A percentile compares a stretch with the other conserved stretches of the same genome.
Evolutionary conservation across 495 filamentous ascomycete genomes (phyloP).

Genomic region (Podospora sp.): DNA sequence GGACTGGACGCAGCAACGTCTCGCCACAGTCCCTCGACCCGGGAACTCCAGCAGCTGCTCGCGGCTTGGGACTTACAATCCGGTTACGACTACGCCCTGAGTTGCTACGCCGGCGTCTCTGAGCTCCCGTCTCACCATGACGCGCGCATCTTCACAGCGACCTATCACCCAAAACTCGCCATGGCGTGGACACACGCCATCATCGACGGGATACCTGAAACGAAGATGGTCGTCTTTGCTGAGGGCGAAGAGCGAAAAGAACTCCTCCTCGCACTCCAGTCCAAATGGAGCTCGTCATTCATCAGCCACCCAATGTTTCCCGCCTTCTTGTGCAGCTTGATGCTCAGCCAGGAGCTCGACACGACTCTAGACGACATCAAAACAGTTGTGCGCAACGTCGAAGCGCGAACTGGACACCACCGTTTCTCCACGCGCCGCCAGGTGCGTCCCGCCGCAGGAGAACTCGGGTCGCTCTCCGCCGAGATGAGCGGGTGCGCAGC

Average conservation of each 20-base stretch:
- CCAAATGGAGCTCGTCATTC: slow-evolving; percentile 23
- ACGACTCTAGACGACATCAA: slow-evolving; percentile 35
- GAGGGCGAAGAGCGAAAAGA: slow-evolving; percentile 31
- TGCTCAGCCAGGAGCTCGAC: slow-evolving; percentile 33
- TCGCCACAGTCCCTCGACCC: slow-evolving; percentile 24
- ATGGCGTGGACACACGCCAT: slow-evolving; percentile 25
- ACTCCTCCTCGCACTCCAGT: slow-evolving; percentile 24
- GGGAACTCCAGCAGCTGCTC: slow-evolving; percentile 16
- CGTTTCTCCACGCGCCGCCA: slow-evolving; percentile 29
- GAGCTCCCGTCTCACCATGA: neutral
- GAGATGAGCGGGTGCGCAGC: slow-evolving; percentile 35
- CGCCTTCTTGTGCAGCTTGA: slow-evolving; percentile 28
- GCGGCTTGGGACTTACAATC: slow-evolving; percentile 22
- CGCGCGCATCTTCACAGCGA: slow-evolving; percentile 22
- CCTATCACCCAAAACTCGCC: slow-evolving; percentile 36
- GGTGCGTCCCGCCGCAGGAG: slow-evolving; percentile 32
- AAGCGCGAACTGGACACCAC: slow-evolving; percentile 36
- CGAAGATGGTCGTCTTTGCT: slow-evolving; percentile 26
- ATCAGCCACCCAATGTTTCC: slow-evolving; percentile 35
- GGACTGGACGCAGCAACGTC: slow-evolving; percentile 14
- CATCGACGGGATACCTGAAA: neutral
- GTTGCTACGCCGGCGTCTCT: slow-evolving; percentile 32
- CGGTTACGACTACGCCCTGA: slow-evolving; percentile 27
- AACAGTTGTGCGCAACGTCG: slow-evolving; percentile 29
- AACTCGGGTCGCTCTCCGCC: slow-evolving; percentile 32